Conservation (phyloP, 2,329 filamentous ascomycete genomes). For the Neonectria magnoliae region DNA sequence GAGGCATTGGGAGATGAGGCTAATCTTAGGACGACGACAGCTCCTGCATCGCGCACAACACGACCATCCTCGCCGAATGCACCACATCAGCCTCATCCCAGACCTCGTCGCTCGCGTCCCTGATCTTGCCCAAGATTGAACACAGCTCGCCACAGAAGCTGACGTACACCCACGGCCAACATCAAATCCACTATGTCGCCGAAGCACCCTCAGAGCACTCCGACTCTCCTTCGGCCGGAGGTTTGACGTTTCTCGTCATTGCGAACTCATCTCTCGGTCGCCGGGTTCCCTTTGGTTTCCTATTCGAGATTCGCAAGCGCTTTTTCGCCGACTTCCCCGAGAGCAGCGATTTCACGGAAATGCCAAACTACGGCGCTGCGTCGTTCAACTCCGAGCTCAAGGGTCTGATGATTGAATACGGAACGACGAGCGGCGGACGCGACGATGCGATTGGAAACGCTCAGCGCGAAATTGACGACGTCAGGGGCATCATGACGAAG, state of each 20-base stretch:
- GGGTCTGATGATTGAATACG: slow-evolving; percentile 83
- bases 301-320: slow-evolving; percentile 88
- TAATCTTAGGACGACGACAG: slow-evolving; percentile 55
- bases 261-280: slow-evolving; percentile 83
- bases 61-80: slow-evolving; percentile 93
- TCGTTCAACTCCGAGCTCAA: slow-evolving; percentile 86
- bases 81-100: slow-evolving; percentile 85
- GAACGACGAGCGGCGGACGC: slow-evolving; percentile 77
- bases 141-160: slow-evolving; percentile 85
- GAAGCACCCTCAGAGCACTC: slow-evolving; percentile 78
- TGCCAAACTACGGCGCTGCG: slow-evolving; percentile 91
- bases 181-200: slow-evolving; percentile 96
- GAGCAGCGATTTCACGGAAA: slow-evolving; percentile 75
- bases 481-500: slow-evolving; percentile 92
- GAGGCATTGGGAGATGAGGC: background rate
- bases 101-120: slow-evolving; percentile 86
- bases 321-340: slow-evolving; percentile 79
- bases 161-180: slow-evolving; percentile 90
- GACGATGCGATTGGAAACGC: slow-evolving; percentile 86
- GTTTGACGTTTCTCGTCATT: slow-evolving; percentile 91
- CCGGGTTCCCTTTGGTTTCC: slow-evolving; percentile 90
- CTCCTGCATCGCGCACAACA: slow-evolving; percentile 93
- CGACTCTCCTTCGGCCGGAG: slow-evolving; percentile 71
- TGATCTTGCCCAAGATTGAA: slow-evolving; percentile 94
- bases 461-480: slow-evolving; percentile 90